These are phyloP conservation scores for Aureobasidium sp. DNA, from an alignment of 2,329 filamentous ascomycete genomes.

Conservation along the genomic window DNA sequence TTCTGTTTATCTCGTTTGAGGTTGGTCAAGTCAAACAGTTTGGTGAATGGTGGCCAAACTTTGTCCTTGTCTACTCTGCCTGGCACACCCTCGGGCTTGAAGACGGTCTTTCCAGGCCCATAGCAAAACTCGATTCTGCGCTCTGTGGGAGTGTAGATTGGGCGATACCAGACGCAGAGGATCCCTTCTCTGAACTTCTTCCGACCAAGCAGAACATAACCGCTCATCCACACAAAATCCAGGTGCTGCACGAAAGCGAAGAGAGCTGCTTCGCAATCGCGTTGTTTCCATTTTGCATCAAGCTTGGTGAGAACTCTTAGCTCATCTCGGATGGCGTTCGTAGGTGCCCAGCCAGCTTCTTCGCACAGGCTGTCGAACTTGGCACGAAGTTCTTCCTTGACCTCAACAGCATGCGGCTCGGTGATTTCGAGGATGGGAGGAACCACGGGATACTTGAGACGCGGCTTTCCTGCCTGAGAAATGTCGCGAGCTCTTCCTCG, in stretches of 20 bases:
- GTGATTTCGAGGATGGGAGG: background rate
- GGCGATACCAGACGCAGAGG: background rate
- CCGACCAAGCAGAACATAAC: background rate
- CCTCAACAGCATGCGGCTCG: background rate
- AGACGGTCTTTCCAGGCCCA: background rate
- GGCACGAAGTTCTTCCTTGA: background rate
- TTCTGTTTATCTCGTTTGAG: background rate
- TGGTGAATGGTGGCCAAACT: background rate
- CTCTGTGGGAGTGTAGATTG: background rate
- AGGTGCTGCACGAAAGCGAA: background rate
- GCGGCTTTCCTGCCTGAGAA: background rate
- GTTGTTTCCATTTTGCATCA: background rate
- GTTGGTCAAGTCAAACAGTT: background rate
- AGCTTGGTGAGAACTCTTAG: background rate
- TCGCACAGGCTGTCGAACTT: background rate
- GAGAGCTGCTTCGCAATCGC: background rate
- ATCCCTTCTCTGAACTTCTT: background rate
- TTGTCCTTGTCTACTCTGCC: background rate
- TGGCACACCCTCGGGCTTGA: background rate
- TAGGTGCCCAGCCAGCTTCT: background rate
- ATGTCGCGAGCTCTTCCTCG: background rate
- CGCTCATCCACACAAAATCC: background rate
- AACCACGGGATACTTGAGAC: background rate
- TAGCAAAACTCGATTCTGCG: background rate
- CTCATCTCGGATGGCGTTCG: background rate